Evolutionary conservation across 768 basidiomycete genomes (phyloP).

Genomic region (Termitomyces eurrhizus): DNA sequence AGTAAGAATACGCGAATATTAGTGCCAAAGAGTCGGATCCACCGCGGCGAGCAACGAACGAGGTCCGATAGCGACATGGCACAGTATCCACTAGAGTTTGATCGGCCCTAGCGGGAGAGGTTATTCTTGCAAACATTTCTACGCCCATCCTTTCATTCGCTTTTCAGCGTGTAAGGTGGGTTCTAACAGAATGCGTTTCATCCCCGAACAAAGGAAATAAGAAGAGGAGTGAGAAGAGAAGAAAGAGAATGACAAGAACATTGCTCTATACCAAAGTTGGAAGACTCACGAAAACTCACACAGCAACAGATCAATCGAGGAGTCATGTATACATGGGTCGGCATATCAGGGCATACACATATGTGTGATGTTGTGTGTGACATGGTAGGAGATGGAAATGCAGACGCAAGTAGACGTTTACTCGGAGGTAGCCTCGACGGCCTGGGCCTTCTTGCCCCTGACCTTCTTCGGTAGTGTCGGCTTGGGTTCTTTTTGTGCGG

Average conservation of each 20-base stretch:
- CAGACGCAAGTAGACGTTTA: conserved; percentile 7
- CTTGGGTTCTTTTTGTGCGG: conserved; percentile 71
- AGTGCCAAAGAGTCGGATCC: conserved; percentile 71
- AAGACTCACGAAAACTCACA: conserved; percentile 3
- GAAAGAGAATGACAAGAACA: background rate
- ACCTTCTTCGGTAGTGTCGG: conserved; percentile 61
- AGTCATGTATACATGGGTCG: conserved; percentile 21
- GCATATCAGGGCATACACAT: conserved; percentile 19
- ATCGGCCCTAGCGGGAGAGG: conserved; percentile 48
- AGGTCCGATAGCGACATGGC: conserved; percentile 78
- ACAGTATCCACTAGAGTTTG: conserved; percentile 55
- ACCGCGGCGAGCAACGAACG: conserved; percentile 59
- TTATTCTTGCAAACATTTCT: conserved; percentile 86
- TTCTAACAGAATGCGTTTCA: conserved; percentile 82
- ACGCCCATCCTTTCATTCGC: conserved; percentile 83
- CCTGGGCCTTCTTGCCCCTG: conserved; percentile 64
- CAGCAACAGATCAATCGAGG: background rate
- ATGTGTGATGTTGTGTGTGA: conserved; percentile 4
- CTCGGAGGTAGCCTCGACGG: conserved; percentile 16
- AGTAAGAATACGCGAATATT: conserved; percentile 35
- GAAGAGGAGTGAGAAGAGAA: conserved; percentile 13
- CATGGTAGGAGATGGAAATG: conserved; percentile 13
- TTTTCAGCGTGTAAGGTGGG: conserved; percentile 69
- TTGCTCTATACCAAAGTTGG: background rate
- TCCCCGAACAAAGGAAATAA: conserved; percentile 6